Evolutionary conservation across 345 rosid species (phyloP).

Genomic region (Hypericum perforatum): DNA sequence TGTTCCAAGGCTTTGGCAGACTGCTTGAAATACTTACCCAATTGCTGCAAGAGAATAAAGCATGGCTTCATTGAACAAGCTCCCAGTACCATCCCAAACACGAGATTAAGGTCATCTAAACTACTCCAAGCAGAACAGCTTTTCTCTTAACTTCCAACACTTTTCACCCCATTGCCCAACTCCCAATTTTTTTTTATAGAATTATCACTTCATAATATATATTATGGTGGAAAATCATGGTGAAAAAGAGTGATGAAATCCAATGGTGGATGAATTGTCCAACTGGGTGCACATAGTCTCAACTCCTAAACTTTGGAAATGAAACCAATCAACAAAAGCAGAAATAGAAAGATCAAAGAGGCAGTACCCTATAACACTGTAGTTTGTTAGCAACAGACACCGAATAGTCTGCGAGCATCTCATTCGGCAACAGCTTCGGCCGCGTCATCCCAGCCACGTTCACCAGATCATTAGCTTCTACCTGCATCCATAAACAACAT

Average conservation of each 20-base stretch:
- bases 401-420: constrained; percentile 65
- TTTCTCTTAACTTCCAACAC: too few relatives aligned
- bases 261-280: too few relatives aligned
- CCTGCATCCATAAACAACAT: constrained; percentile 29
- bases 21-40: constrained; percentile 87
- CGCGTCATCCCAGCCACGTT: constrained; percentile 74
- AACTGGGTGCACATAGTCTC: neutral
- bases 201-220: too few relatives aligned
- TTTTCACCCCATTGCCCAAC: too few relatives aligned
- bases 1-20: constrained; percentile 82
- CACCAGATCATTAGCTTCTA: constrained; percentile 80
- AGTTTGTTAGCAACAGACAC: constrained; percentile 88
- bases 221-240: too few relatives aligned
- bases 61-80: too few relatives aligned
- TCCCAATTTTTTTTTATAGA: too few relatives aligned
- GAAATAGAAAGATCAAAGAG: constrained; percentile 6
- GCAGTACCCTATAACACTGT: constrained; percentile 67
- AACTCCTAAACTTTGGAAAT: neutral
- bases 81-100: too few relatives aligned
- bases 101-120: too few relatives aligned
- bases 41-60: constrained; percentile 36
- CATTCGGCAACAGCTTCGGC: constrained; percentile 67
- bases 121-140: too few relatives aligned
- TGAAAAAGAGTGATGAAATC: too few relatives aligned
- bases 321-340: neutral